Evolutionary conservation across 345 rosid genomes (phyloP), one percentile per base, ranked within the genome.

Genomic region (Linum usitatissimum): DNA sequence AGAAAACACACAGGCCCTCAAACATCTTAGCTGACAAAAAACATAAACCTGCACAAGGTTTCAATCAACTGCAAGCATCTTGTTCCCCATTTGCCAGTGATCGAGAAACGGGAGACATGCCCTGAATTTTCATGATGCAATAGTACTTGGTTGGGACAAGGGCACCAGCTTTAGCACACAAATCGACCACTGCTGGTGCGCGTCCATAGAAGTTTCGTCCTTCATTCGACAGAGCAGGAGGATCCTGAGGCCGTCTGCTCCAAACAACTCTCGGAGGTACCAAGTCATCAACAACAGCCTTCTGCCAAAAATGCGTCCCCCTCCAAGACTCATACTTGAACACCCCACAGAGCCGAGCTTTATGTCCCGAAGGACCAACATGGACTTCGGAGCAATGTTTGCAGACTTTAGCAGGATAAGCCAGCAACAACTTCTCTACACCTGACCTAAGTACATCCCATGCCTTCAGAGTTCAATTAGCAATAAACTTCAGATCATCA

Each of bases 331-430:
- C 84, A 14, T 83, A 80, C 75, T 83, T 90, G 74, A 87, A 92
- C 51, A 90, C 78, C 70, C 97, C 96, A 68, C 97, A 84, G 48
- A 77, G 79, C 60, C 82, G 80, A 68, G 96, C 96, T 75, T 77
- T 87, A 60, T 89, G 91, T 66, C 99, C 99, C 18, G 91, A 84
- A 0, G 79, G 86, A 28, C 98, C 97, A 1, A 89, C 71, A 62
- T 92, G 94, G 77, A 85, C 84, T 76, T 87, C 96, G 4, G 86
- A 79, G 72, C 97, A 92, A 40, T 80, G 58, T 72, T 77, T 76
- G 69, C 97, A 89, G 55, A 85, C 90, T 75, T 85, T 92, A 6
- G 84, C 80, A 0, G 93, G 88, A 77, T 89, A 89, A 66, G 71
- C 83, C 48, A 80, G 58, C 59, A 87, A 72, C 38, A 87, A 71